Evolutionary conservation across 2,329 filamentous ascomycete species (phyloP).

Genomic region (Daldinia eschscholtzii): DNA sequence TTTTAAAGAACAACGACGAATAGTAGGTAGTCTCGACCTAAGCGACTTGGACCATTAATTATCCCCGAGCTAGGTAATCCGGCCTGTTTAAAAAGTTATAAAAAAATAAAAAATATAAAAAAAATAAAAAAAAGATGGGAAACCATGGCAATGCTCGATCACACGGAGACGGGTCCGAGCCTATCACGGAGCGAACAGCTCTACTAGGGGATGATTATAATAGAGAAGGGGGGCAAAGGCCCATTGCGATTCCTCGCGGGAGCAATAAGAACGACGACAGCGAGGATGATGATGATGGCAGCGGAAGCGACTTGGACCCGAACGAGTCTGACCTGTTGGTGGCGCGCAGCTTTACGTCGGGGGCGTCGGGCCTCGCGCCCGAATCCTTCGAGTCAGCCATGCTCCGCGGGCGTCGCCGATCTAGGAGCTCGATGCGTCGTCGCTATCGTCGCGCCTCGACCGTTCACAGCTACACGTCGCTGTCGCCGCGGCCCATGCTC

Average conservation of each 20-base stretch:
- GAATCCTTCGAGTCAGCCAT: constrained; percentile 58
- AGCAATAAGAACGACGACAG: constrained; percentile 18
- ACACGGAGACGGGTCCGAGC: constrained; percentile 16
- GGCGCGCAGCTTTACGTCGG: constrained; percentile 56
- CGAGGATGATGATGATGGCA: constrained; percentile 19
- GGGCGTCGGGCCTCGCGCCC: constrained; percentile 57
- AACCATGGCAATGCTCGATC: constrained; percentile 8
- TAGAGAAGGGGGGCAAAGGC: constrained; percentile 10
- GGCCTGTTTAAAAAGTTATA: too few relatives aligned
- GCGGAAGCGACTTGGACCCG: constrained; percentile 36
- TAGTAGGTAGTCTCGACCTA: too few relatives aligned
- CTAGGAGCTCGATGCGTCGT: constrained; percentile 41
- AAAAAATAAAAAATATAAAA: too few relatives aligned
- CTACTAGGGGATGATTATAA: constrained; percentile 14
- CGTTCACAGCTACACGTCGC: constrained; percentile 19
- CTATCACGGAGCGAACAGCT: constrained; percentile 32
- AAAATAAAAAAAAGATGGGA: neutral
- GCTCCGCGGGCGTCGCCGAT: constrained; percentile 54
- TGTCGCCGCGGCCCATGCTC: constrained; percentile 24
- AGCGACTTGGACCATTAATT: neutral
- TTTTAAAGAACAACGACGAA: neutral
- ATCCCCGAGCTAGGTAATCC: neutral
- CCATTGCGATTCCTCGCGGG: constrained; percentile 31
- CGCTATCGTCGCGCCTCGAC: constrained; percentile 11
- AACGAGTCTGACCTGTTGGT: constrained; percentile 56